Evolutionary conservation across 768 basidiomycete genomes (phyloP).

Genomic region (Suillus tomentosus): DNA sequence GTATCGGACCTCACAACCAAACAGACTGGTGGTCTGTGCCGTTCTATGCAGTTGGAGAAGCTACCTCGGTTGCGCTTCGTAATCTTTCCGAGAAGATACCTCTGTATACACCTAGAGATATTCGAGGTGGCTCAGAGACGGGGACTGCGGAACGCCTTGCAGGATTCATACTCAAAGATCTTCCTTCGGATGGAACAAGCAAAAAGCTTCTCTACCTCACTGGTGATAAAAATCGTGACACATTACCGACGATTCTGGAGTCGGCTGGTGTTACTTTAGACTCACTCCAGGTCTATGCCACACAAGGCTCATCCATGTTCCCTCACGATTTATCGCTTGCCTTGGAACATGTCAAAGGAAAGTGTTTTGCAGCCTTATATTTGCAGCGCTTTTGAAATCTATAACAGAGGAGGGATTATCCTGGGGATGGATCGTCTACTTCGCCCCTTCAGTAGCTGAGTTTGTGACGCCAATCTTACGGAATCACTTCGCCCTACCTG

Average conservation of each 20-base stretch:
- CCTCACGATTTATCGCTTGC: conserved; percentile 41
- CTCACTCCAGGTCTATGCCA: conserved; percentile 69
- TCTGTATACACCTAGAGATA: conserved; percentile 38
- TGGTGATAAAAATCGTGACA: conserved; percentile 86
- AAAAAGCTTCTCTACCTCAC: conserved; percentile 67
- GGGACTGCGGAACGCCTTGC: conserved; percentile 75
- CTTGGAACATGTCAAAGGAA: conserved; percentile 30
- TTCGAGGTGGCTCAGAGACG: conserved; percentile 49
- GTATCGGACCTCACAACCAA: conserved; percentile 21
- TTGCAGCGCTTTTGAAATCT: conserved; percentile 12
- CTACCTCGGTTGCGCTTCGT: conserved; percentile 54
- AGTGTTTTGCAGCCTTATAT: conserved; percentile 12
- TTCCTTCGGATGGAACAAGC: conserved; percentile 15
- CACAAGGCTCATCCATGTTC: conserved; percentile 57
- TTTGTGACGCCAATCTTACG: conserved; percentile 54
- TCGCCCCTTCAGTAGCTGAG: conserved; percentile 72
- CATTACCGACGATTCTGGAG: conserved; percentile 51
- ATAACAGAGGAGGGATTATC: neutral
- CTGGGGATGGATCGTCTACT: conserved; percentile 72
- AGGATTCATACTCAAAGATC: conserved; percentile 54
- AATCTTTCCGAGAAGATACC: conserved; percentile 36
- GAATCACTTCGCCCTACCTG: conserved; percentile 44
- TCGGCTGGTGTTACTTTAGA: conserved; percentile 47
- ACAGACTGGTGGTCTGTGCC: conserved; percentile 57
- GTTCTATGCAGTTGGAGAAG: conserved; percentile 79